These are phyloP conservation scores for Vitis riparia DNA, from an alignment of 164 flowering plant species.

Conservation along the genomic window DNA sequence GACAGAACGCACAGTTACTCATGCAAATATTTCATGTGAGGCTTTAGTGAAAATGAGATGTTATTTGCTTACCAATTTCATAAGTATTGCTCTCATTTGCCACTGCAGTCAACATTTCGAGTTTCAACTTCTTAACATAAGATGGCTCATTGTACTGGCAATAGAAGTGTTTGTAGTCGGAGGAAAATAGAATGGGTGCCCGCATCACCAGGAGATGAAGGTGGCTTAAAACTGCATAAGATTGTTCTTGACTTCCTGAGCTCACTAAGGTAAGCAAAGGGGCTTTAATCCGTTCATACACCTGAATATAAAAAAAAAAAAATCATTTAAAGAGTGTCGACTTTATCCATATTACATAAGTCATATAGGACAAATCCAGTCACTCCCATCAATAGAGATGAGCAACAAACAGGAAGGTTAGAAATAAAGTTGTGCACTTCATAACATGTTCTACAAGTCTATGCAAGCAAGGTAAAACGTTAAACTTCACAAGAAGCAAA, in stretches of 20 bases:
- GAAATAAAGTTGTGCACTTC: too few species aligned
- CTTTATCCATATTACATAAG: too few species aligned
- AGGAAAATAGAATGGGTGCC: conserved; percentile 87
- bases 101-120: conserved; percentile 98
- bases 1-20: conserved; percentile 4
- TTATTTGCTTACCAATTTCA: conserved; percentile 73
- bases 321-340: neutral
- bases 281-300: conserved; percentile 98
- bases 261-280: conserved; percentile 93
- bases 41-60: conserved; percentile 1
- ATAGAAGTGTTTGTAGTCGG: conserved; percentile 95
- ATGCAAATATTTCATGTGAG: neutral
- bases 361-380: too few species aligned
- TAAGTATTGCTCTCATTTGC: conserved; percentile 99
- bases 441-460: too few species aligned
- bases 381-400: too few species aligned
- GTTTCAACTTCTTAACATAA: conserved; percentile 95
- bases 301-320: conserved; percentile 40
- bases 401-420: too few species aligned
- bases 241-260: conserved; percentile 96
- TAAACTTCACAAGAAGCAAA: too few species aligned
- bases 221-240: conserved; percentile 93
- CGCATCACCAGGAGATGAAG: conserved; percentile 98
- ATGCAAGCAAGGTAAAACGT: too few species aligned
- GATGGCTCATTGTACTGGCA: conserved; percentile 98